Evolutionary conservation across 1,284 basidiomycete genomes (phyloP).

Genomic region (Albatrellus sp.): DNA sequence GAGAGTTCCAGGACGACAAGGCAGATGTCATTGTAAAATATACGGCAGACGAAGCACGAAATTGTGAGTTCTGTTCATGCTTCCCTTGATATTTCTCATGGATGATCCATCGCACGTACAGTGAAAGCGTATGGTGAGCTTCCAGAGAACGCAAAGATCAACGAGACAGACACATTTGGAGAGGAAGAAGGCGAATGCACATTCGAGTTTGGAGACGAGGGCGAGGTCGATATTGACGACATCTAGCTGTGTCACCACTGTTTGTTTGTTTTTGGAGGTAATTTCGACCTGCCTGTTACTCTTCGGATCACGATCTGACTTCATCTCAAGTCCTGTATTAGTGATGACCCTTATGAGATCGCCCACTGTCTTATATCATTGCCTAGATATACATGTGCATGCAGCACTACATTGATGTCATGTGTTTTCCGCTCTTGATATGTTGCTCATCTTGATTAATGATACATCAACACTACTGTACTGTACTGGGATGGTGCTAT

Average conservation of each 20-base stretch:
- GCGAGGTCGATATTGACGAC: slow-evolving; percentile 72
- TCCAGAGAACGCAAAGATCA: slow-evolving; percentile 97
- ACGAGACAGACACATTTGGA: slow-evolving; percentile 90
- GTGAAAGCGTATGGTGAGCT: slow-evolving; percentile 97
- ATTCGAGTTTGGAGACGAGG: slow-evolving; percentile 84
- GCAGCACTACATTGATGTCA: neutral
- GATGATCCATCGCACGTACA: slow-evolving; percentile 16
- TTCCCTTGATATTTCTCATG: neutral
- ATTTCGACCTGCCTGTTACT: neutral
- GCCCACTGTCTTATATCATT: slow-evolving; percentile 1
- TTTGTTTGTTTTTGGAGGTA: slow-evolving; percentile 2
- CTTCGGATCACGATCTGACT: no score
- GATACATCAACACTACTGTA: no score
- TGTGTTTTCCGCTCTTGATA: no score
- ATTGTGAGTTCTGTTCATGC: slow-evolving; percentile 32
- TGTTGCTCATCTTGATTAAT: no score
- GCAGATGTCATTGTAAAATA: slow-evolving; percentile 99
- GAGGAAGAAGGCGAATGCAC: slow-evolving; percentile 84
- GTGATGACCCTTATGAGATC: slow-evolving; percentile 2
- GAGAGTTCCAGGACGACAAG: slow-evolving; percentile 99
- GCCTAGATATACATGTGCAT: neutral
- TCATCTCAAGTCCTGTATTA: slow-evolving; percentile 6
- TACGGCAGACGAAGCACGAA: slow-evolving; percentile 89
- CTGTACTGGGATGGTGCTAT: no score
- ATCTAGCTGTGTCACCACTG: slow-evolving; percentile 29